These are phyloP conservation scores for Pseudozyma thailandica DNA, from an alignment of 1,284 basidiomycete genomes.

Conservation along the genomic window DNA sequence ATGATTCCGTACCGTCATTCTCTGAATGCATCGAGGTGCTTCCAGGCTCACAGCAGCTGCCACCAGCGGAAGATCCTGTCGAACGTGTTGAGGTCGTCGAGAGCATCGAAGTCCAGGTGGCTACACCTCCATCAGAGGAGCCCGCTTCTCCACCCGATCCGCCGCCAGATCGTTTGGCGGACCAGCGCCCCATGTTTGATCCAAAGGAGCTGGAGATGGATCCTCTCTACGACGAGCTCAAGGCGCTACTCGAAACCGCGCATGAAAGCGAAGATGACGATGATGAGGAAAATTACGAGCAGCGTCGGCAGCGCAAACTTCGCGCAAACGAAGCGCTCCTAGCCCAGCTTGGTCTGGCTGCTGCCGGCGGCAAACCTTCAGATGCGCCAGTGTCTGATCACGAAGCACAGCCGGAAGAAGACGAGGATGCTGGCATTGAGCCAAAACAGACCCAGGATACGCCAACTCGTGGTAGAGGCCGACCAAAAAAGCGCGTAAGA, in stretches of 20 bases:
- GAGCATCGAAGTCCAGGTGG: neutral
- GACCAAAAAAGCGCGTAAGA: conserved; percentile 18
- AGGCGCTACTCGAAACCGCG: conserved; percentile 25
- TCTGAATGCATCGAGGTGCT: conserved; percentile 2
- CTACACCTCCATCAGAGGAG: neutral
- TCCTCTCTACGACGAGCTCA: conserved; percentile 31
- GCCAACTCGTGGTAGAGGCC: conserved; percentile 13
- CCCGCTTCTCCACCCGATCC: conserved; percentile 10
- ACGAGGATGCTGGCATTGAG: conserved; percentile 6
- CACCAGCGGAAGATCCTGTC: neutral
- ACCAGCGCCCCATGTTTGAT: conserved; percentile 30
- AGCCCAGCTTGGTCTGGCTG: conserved; percentile 38
- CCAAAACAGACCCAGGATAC: conserved; percentile 1
- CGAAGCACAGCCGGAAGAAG: neutral
- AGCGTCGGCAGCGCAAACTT: conserved; percentile 34
- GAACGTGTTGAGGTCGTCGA: neutral
- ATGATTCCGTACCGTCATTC: conserved; percentile 10
- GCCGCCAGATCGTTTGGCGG: conserved; percentile 26
- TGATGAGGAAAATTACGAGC: conserved; percentile 44
- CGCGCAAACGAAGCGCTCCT: conserved; percentile 38
- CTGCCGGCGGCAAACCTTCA: neutral
- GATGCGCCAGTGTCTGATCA: neutral
- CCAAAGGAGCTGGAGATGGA: conserved; percentile 29
- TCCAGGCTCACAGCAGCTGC: neutral
- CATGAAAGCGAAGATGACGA: conserved; percentile 23